A percentile compares a stretch with the other conserved stretches of the same genome.
phyloP scores from a whole-genome alignment of 306 rosid species.

The Vigna unguiculata region DNA sequence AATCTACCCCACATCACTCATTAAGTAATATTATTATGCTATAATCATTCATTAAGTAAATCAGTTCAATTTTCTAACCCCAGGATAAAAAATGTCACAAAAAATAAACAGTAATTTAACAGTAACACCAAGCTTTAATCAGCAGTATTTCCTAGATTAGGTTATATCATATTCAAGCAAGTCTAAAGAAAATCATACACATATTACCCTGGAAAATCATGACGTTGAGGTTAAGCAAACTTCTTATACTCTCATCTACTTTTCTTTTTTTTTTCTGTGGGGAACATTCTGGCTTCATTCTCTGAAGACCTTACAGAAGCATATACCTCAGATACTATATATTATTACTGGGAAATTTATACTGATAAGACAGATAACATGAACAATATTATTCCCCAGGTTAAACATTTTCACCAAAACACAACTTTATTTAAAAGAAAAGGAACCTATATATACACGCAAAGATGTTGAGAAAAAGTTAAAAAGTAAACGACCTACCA shows the following conservation, averaged over 20 bases:
- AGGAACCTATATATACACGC: slow-evolving; percentile 3
- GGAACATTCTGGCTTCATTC: slow-evolving; percentile 35
- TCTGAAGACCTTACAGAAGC: slow-evolving; percentile 16
- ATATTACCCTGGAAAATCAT: slow-evolving; percentile 9
- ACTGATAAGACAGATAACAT: background rate
- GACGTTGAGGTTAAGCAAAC: slow-evolving; percentile 51
- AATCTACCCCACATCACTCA: background rate
- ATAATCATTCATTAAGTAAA: too few species aligned
- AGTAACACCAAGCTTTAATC: background rate
- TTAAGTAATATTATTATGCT: too few species aligned
- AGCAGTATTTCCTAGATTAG: background rate
- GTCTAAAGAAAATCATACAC: background rate
- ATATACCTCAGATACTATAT: slow-evolving; percentile 9
- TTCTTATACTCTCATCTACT: background rate
- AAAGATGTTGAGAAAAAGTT: slow-evolving; percentile 39
- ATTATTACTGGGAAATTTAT: background rate
- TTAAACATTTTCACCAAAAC: slow-evolving; percentile 32
- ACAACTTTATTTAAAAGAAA: slow-evolving; percentile 37
- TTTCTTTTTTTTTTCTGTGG: background rate
- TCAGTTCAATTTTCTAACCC: too few species aligned
- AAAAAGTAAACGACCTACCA: slow-evolving; percentile 40
- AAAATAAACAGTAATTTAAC: background rate
- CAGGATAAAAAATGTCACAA: too few species aligned
- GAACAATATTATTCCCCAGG: background rate
- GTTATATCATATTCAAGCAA: background rate